Base-by-base conservation (phyloP, 768 basidiomycete genomes). In the Russula foetens region DNA sequence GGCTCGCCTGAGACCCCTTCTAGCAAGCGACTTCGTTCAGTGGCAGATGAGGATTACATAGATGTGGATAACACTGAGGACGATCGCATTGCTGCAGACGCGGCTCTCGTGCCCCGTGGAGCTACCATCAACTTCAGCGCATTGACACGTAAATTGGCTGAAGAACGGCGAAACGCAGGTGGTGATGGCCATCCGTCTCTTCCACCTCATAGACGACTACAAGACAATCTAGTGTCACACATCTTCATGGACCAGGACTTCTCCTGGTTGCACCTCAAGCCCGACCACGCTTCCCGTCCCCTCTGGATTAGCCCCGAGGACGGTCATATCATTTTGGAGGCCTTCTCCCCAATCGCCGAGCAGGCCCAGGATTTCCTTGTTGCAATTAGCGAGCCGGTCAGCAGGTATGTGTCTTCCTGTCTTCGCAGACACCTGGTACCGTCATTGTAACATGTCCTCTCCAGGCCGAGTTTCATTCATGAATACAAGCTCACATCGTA, bases 401-500 rank as follows among this genome's bases (percentile, higher is more conserved):
- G 94, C 80, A 87, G 94, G 94, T 96, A 74, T 74, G 90, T n/a
- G n/a, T n/a, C n/a, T n/a, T n/a, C n/a, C n/a, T n/a, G n/a, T 78
- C 68, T 57, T 47, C 39, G 44, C 47, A 57, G 53, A 45, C 31
- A 38, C 48, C 56, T 53, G 39, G 39, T 51, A 74, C 77, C 75
- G 69, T 62, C 73, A 71, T 63, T 43, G 43, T 50, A 62, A 60
- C 65, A 62, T 54, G 64, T 58, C 31, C 35, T 64, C 58, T 43
- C 29, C 66, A 96, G 96, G 79, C 97, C 97, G 54, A 86, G 92
- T 50, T 93, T 96, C 75, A 95, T 98, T 64, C 96, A 99, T 76
- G 97, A 98, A 78, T 99, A 98, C 81, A 93, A 96, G 75, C 84
- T 99, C 70, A 98, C 96, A 59, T 88, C 94, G 47, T 97, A 98